Base-by-base conservation (phyloP, 495 filamentous ascomycete species). In the Penicillium arizonense region DNA sequence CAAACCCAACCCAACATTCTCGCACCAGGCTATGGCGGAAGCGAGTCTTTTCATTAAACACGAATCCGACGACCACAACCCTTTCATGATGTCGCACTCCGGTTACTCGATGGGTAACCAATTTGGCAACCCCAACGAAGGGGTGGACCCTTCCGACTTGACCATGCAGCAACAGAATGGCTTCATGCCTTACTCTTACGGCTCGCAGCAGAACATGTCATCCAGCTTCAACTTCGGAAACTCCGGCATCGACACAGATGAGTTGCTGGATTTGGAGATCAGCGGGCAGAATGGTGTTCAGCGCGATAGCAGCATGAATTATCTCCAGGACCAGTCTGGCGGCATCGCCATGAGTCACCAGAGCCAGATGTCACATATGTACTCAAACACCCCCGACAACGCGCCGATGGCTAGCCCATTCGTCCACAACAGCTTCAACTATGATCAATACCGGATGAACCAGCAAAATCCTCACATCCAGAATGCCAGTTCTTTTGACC, bases 371-470 rank as follows among this genome's bases (percentile, higher is more conserved):
- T 87, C 85, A 26, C 84, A 88, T 30, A 75, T 86, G 49, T 96
- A 84, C 67, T 96, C 91, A 24, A 87, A 86, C 58, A 96, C 90
- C 3, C 91, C 91, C 7, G 91, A 96, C 41, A 89, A 89, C 20
- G 85, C 87, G 40, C 90, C 91, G 4, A 91, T 95, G 53, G 86
- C 90, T 58, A 95, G 90, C 61, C 91, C 91, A 0, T 96, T 91
- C 57, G 78, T 87, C 23, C 82, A 89, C 43, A 73, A 70, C 53
- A 85, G 81, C 60, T 93, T 90, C 71, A 71, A 84, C 63, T 87
- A 87, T 50, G 77, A 81, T 11, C 87, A 89, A 55, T 90, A 86
- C 63, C 73, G 74, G 14, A 82, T 88, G 74, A 77, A 78, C 52
- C 78, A 78, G 36, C 84, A 80, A 45, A 71, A 77, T 50, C 76